Evolutionary conservation across 2,329 filamentous ascomycete genomes (phyloP), one percentile per base, ranked within the genome.

Genomic region (Paecilomyces sp.): DNA sequence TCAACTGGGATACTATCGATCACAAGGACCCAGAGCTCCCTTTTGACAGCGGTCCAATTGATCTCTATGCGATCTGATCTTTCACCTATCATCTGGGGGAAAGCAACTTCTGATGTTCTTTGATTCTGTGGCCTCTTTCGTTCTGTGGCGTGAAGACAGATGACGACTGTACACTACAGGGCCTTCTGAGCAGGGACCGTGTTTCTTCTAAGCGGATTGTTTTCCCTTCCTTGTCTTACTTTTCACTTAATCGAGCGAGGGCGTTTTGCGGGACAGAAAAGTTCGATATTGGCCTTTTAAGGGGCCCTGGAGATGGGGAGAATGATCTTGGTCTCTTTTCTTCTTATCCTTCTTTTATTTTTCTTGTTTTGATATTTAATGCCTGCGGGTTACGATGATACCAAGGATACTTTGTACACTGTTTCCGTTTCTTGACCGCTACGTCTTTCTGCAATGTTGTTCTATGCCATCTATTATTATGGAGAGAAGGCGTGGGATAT

Each of bases 1-100:
- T 77, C 33, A 73, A 78, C 57, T 79, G 76, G 74, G 74, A 77
- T n/a, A 65, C 65, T 12, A 60, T 74, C 41, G 70, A 74, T n/a
- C 65, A 65, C 11, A 70, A 70, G 24, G 68, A 70, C 31, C 65
- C 66, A 25, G 65, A 68, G 18, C 60, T 66, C 53, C 65, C 61
- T 51, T 59, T 65, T 50, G 67, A 70, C 54, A 68, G 68, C 56
- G 62, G 60, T 54, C 65, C 62, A 8, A 67, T 71, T 47, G 61
- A 66, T 22, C 69, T 74, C 53, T 65, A 64, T 54, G 64, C 69
- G 47, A 64, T 69, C 59, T 73, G 62, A 67, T 60, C 50, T 57
- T 28, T 22, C 53, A 15, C 54, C 55, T 61, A 28, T 62, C 59
- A 65, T 33, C 60, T 64, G 51, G 15, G 18, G 28, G 51, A 25